A percentile compares a stretch with the other conserved stretches of the same genome.
These are phyloP conservation scores for Cymodocea nodosa DNA, from an alignment of 116 monocot genomes.

Conservation along the genomic window DNA sequence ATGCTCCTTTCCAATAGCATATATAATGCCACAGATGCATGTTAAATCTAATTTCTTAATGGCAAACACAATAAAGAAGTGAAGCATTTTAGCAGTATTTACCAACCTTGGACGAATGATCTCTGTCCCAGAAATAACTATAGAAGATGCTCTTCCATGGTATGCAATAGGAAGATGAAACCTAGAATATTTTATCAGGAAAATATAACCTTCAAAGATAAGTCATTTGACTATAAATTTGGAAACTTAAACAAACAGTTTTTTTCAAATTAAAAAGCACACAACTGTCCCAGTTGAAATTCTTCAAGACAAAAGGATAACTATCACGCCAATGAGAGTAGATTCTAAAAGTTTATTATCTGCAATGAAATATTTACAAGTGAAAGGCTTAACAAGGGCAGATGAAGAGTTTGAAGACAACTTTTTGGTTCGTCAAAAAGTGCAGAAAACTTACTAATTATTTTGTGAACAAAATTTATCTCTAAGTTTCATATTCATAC, in stretches of 20 bases:
- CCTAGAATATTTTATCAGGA: constrained; percentile 29
- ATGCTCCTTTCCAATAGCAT: not conserved
- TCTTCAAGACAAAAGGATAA: no score
- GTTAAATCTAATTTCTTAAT: not conserved
- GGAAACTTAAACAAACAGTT: not conserved
- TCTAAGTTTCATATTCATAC: no score
- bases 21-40: not conserved
- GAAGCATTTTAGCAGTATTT: not conserved
- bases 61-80: not conserved
- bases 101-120: constrained; percentile 75
- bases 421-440: no score
- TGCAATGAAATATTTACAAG: no score
- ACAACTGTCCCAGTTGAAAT: not conserved
- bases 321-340: no score
- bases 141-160: constrained; percentile 90
- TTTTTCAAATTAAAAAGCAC: not conserved
- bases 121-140: constrained; percentile 85
- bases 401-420: no score
- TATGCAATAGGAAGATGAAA: constrained; percentile 91
- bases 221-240: no score
- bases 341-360: no score
- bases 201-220: not conserved
- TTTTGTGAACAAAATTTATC: no score
- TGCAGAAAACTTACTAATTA: no score
- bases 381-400: no score